A percentile compares a stretch with the other conserved stretches of the same genome.
Evolutionary conservation across 306 rosid genomes (phyloP).

Genomic region (Echinosophora koreensis): DNA sequence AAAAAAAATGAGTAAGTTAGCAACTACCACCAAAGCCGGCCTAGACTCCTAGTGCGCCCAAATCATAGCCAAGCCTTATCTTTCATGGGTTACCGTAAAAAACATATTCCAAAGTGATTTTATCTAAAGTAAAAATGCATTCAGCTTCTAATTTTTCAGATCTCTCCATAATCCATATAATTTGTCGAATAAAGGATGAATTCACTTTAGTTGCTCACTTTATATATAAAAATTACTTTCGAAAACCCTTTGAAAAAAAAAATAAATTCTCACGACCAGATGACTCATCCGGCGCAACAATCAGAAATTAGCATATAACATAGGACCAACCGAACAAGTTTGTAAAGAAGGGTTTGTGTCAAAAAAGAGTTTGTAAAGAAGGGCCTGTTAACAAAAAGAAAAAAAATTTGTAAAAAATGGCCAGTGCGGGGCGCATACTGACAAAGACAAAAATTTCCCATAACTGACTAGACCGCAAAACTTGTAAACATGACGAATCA

Average conservation of each 20-base stretch:
- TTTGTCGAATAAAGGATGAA: no score
- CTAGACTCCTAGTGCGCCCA: neutral
- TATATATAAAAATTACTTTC: no score
- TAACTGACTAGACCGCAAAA: slow-evolving; percentile 27
- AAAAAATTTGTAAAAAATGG: neutral
- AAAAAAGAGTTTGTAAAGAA: neutral
- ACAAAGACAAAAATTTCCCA: slow-evolving; percentile 35
- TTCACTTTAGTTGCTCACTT: no score
- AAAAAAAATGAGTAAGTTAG: slow-evolving; percentile 32
- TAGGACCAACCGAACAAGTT: neutral
- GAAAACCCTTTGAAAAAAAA: no score
- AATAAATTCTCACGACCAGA: neutral
- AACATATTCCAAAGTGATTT: no score
- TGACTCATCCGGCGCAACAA: neutral
- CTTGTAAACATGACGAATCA: slow-evolving; percentile 15
- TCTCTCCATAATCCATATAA: no score
- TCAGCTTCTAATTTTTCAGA: no score
- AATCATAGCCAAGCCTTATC: slow-evolving; percentile 1
- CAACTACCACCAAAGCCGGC: slow-evolving; percentile 28
- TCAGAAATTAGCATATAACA: slow-evolving; percentile 37
- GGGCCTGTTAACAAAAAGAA: no score
- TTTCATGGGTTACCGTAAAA: neutral
- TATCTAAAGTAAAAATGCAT: no score
- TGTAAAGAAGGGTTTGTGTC: no score
- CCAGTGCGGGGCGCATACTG: neutral